Evolutionary conservation across 345 rosid genomes (phyloP), one percentile per base, ranked within the genome.

Genomic region (Salix suchowensis): DNA sequence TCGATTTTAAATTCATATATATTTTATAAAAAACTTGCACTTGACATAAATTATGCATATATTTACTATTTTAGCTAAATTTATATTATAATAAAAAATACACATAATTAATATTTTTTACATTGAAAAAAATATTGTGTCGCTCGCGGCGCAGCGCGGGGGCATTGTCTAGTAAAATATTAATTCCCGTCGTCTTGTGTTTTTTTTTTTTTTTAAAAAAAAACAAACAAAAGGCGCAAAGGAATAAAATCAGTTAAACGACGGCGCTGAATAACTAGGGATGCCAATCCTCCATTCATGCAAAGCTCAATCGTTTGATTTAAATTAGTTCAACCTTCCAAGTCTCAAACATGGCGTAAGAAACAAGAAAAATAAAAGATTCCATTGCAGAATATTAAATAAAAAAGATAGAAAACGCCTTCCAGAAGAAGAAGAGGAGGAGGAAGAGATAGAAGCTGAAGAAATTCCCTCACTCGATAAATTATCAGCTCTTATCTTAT

Each of bases 371-470:
- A 39, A 64, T 9, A 26, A 78, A 52, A 76, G 28, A 37, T 18
- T 30, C 42, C 34, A 48, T 39, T 65, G 58, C 76, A 18, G 65
- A 26, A 54, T 72, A 64, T n/a, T 55, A 46, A 2, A 61, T 12
- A 60, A 69, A 42, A 2, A 42, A 12, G 46, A 42, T 10, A 44
- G 34, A 68, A 74, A 79, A 68, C 81, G 77, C 50, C 54, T 32
- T 30, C 73, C 70, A 21, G 18, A 67, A 5, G 64, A 65, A 2
- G 40, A 75, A 10, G 10, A 54, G 4, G 67, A 55, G 12, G 48
- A 58, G 42, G 80, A 61, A 52, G 54, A 52, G 78, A 76, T 61
- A 11, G 88, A 72, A 65, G 74, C 78, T 21, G 84, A 9, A 58
- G 64, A 66, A 62, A 71, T 40, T 80, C 77, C 66, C 32, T 48